phyloP scores from a whole-genome alignment of 306 rosid species.

The Delonix regia region DNA sequence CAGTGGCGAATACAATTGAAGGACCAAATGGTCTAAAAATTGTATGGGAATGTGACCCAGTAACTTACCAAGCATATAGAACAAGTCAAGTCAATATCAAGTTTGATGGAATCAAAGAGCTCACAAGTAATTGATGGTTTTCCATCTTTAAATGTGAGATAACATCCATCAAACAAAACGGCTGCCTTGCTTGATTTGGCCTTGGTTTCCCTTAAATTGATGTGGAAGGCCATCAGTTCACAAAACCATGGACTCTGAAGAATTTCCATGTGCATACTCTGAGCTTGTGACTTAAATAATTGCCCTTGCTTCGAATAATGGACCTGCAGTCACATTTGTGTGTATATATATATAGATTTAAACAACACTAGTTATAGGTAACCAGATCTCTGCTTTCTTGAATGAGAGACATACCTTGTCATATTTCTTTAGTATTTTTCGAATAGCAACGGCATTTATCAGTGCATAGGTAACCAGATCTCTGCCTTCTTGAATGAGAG shows the following conservation, averaged over 20 bases:
- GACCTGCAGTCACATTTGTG: slow-evolving; percentile 53
- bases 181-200: slow-evolving; percentile 43
- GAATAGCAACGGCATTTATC: slow-evolving; percentile 77
- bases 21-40: neutral
- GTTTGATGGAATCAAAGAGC: slow-evolving; percentile 76
- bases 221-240: slow-evolving; percentile 93
- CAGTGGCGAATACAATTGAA: slow-evolving; percentile 16
- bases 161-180: slow-evolving; percentile 70
- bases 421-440: slow-evolving; percentile 89
- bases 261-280: slow-evolving; percentile 80
- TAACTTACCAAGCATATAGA: slow-evolving; percentile 91
- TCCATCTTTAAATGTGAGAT: slow-evolving; percentile 66
- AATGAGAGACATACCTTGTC: slow-evolving; percentile 71
- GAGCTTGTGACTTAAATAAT: slow-evolving; percentile 79
- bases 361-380: neutral
- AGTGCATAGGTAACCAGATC: slow-evolving; percentile 89
- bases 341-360: neutral
- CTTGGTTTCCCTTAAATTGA: slow-evolving; percentile 76
- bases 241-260: slow-evolving; percentile 98
- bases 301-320: slow-evolving; percentile 97
- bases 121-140: slow-evolving; percentile 86
- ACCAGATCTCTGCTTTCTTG: too few relatives aligned
- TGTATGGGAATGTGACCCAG: neutral
- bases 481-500: slow-evolving; percentile 74
- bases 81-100: slow-evolving; percentile 87